Percentiles rank a stretch among this genome's conserved stretches.
These are phyloP conservation scores for Dissophora ornata DNA, from an alignment of 192 early-diverging fungal species.

Conservation along the genomic window DNA sequence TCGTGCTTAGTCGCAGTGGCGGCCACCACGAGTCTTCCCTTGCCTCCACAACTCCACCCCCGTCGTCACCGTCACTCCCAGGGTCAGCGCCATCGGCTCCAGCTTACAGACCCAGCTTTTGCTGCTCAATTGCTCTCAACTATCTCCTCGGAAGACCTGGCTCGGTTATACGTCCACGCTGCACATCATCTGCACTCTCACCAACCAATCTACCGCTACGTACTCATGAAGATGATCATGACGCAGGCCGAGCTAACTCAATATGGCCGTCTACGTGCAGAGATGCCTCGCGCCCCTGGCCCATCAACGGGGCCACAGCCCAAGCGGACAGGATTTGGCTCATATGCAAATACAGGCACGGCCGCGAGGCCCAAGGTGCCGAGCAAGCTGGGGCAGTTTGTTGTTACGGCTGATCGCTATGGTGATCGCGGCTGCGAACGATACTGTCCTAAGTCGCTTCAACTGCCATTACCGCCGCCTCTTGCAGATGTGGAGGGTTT, in stretches of 20 bases:
- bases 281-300: slow-evolving; percentile 43
- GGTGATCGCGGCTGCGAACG: no score
- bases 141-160: slow-evolving; percentile 24
- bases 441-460: no score
- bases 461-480: not conserved
- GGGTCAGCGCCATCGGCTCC: not conserved
- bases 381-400: slow-evolving; percentile 17
- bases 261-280: slow-evolving; percentile 38
- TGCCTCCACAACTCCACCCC: not conserved
- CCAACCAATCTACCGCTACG: slow-evolving; percentile 41
- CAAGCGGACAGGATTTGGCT: slow-evolving; percentile 31
- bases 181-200: slow-evolving; percentile 52
- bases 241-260: slow-evolving; percentile 42
- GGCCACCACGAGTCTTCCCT: not conserved
- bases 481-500: not conserved
- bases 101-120: slow-evolving; percentile 11
- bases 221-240: slow-evolving; percentile 53
- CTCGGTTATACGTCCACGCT: slow-evolving; percentile 40
- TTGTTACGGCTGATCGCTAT: not conserved
- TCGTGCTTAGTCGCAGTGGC: no score
- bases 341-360: slow-evolving; percentile 18
- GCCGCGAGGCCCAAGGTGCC: slow-evolving; percentile 2
- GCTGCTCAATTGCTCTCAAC: slow-evolving; percentile 27
- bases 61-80: not conserved
- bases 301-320: slow-evolving; percentile 42